phyloP scores from a whole-genome alignment of 768 basidiomycete genomes.

The Phanerodontia chrysosporium region DNA sequence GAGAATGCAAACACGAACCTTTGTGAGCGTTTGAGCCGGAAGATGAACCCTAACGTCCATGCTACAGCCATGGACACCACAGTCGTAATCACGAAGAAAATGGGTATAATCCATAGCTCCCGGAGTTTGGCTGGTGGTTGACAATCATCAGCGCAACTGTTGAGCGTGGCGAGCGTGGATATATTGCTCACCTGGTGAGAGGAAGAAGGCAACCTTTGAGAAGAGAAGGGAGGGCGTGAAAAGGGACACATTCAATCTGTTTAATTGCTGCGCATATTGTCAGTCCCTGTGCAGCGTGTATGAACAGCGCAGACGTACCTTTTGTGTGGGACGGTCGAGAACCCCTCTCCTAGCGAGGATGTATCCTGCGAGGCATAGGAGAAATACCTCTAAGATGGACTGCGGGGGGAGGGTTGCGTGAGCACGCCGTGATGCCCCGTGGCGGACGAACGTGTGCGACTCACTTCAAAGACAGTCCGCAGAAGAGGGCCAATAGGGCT shows the following conservation, averaged over 20 bases:
- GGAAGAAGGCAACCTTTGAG: conserved; percentile 91
- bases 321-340: conserved; percentile 86
- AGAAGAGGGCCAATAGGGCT: conserved; percentile 43
- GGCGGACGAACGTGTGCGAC: conserved; percentile 11
- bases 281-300: neutral
- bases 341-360: conserved; percentile 75
- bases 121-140: conserved; percentile 55
- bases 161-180: neutral
- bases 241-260: conserved; percentile 79
- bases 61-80: conserved; percentile 66
- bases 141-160: neutral
- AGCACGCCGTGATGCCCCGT: neutral
- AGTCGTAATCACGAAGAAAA: conserved; percentile 81
- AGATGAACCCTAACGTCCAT: conserved; percentile 52
- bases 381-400: conserved; percentile 87
- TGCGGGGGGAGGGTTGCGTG: conserved; percentile 26
- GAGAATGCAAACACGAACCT: conserved; percentile 39
- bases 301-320: conserved; percentile 43
- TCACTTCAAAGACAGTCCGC: conserved; percentile 54
- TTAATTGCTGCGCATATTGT: conserved; percentile 52
- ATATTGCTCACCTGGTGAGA: conserved; percentile 53
- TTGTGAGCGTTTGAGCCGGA: conserved; percentile 72
- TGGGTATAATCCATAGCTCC: conserved; percentile 82
- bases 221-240: conserved; percentile 88
- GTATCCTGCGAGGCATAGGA: conserved; percentile 82